phyloP scores from a whole-genome alignment of 176 grass and related monocot genomes.

The Themeda triandra region DNA sequence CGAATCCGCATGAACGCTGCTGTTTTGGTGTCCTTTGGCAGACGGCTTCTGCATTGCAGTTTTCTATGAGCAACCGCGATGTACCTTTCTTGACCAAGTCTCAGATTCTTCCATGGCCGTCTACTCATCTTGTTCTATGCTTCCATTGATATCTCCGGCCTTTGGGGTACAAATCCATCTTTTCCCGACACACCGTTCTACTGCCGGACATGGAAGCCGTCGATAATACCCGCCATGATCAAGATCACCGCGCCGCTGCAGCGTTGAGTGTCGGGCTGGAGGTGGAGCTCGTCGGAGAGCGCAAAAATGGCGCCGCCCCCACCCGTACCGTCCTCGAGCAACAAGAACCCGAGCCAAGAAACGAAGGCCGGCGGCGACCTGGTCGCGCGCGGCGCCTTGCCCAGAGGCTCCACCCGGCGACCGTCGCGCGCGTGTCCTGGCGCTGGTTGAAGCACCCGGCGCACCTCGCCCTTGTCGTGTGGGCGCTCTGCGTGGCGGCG shows the following conservation, averaged over 20 bases:
- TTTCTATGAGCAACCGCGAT: not conserved
- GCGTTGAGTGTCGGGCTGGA: not conserved
- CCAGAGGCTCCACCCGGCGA: slow-evolving; percentile 32
- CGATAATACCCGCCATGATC: not conserved
- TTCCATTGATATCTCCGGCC: not conserved
- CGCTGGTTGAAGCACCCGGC: slow-evolving; percentile 59
- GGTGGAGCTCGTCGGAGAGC: not conserved
- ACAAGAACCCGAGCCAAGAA: not conserved
- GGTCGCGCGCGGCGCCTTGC: slow-evolving; percentile 15
- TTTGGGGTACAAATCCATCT: not conserved
- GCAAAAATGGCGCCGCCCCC: not conserved
- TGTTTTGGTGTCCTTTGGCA: too few species aligned
- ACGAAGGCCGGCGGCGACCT: too few species aligned
- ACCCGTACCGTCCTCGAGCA: not conserved
- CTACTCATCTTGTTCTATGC: not conserved
- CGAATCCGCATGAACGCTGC: not conserved
- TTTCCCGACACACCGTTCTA: too few species aligned
- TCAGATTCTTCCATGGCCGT: not conserved
- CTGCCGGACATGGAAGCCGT: not conserved
- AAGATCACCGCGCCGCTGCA: not conserved
- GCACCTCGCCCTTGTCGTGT: slow-evolving; percentile 56
- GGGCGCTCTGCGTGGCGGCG: slow-evolving; percentile 60
- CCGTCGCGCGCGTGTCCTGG: slow-evolving; percentile 25
- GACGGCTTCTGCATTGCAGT: not conserved
- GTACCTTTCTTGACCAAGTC: slow-evolving; percentile 13